Evolutionary conservation across 2,329 filamentous ascomycete species (phyloP).

Genomic region (Fusarium verrucosum): DNA sequence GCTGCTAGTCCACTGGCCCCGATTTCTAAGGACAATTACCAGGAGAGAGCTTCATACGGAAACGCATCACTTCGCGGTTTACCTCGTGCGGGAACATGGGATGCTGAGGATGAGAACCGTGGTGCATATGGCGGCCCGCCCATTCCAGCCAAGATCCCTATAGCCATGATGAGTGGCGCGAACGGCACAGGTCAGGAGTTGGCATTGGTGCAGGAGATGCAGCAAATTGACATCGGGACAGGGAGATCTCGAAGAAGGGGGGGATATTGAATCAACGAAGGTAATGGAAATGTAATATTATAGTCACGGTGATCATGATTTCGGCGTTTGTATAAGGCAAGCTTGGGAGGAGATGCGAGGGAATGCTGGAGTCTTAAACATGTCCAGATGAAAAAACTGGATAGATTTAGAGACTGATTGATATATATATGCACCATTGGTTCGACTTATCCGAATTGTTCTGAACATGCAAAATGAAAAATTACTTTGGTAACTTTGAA

Average conservation of each 20-base stretch:
- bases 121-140: conserved; percentile 61
- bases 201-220: conserved; percentile 77
- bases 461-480: background rate
- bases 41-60: conserved; percentile 52
- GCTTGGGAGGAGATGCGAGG: conserved; percentile 5
- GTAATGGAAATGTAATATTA: conserved; percentile 40
- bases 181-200: conserved; percentile 58
- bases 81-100: conserved; percentile 61
- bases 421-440: background rate
- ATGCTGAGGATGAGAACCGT: conserved; percentile 64
- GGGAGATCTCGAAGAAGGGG: conserved; percentile 65
- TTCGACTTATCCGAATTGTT: background rate
- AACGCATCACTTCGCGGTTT: conserved; percentile 49
- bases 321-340: conserved; percentile 31
- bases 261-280: conserved; percentile 49
- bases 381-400: background rate
- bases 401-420: conserved; percentile 20
- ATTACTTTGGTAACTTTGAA: background rate
- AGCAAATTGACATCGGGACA: conserved; percentile 70
- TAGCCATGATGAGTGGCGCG: conserved; percentile 61
- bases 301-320: conserved; percentile 23
- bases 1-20: conserved; percentile 62
- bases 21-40: conserved; percentile 61
- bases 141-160: conserved; percentile 75
- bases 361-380: conserved; percentile 26